Base-by-base conservation (phyloP, 177 flowering plant genomes). In the Vitis hybrid region DNA sequence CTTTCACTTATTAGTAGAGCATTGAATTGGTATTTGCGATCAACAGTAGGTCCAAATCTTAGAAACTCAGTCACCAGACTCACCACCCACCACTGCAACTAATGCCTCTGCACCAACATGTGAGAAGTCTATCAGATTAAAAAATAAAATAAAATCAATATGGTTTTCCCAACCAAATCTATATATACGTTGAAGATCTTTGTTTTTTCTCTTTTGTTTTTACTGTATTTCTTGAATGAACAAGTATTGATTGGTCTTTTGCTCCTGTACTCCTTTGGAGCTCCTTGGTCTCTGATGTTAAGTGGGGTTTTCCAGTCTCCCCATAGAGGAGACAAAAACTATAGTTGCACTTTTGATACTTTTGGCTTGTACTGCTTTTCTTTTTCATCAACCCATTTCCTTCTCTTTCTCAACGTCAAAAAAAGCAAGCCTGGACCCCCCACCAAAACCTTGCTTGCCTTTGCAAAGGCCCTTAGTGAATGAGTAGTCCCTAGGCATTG, bases 1-100 rank as follows among this genome's bases (percentile, higher is more conserved):
- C 60, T 61, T 70, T 61, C 77, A 69, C 70, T 65, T 60, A 32
- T 39, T 51, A 68, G 45, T 7, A n/a, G 57, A 48, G n/a, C 12
- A n/a, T 49, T 62, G 57, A 68, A 63, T 51, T 64, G n/a, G 56
- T 59, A n/a, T 56, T 62, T 18, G 62, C 57, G 14, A 15, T 66
- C 55, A 7, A 15, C 12, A 39, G n/a, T 30, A 58, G 13, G 58
- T 57, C 64, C 66, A 34, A 66, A 72, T 18, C 48, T 39, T 39
- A 39, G 48, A 39, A 39, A 39, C 48, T 39, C 48, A 39, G 48
- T 39, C 48, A 39, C 48, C 48, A 6, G 8, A 6, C 48, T 39
- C 0, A 39, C 48, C 48, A 7, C 48, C 48, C 48, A 13, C 69
- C 68, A 54, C 30, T 72, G 45, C 21, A 51, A 60, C 51, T 17